phyloP scores from a whole-genome alignment of 2,329 filamentous ascomycete species.

The Trichoderma gracile region DNA sequence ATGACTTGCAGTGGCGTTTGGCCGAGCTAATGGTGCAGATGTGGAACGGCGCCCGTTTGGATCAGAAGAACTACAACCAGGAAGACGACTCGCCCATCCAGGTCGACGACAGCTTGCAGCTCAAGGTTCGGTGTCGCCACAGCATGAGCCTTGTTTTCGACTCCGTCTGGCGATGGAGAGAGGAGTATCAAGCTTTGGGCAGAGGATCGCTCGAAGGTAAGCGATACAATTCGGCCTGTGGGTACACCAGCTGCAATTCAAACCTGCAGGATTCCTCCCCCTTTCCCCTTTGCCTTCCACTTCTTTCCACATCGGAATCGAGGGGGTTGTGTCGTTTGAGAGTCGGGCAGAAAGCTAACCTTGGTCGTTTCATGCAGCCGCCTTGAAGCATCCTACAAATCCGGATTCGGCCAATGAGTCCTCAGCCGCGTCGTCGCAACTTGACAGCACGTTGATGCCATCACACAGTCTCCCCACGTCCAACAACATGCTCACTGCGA shows the following conservation, averaged over 20 bases:
- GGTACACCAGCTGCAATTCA: slow-evolving; percentile 25
- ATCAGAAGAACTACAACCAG: slow-evolving; percentile 50
- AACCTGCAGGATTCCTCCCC: slow-evolving; percentile 12
- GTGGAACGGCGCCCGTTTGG: slow-evolving; percentile 70
- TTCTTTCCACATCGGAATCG: slow-evolving; percentile 32
- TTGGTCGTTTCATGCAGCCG: slow-evolving; percentile 39
- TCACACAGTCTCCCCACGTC: slow-evolving; percentile 44
- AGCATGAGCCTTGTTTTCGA: slow-evolving; percentile 86
- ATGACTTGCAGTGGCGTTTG: slow-evolving; percentile 76
- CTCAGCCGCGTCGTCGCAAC: slow-evolving; percentile 66
- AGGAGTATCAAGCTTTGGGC: slow-evolving; percentile 72
- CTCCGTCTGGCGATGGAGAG: slow-evolving; percentile 82
- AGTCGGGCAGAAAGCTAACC: slow-evolving; percentile 33
- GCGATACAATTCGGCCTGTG: slow-evolving; percentile 36
- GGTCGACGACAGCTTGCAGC: slow-evolving; percentile 70
- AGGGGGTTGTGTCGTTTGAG: neutral
- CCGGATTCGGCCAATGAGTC: slow-evolving; percentile 76
- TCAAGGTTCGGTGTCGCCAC: slow-evolving; percentile 80
- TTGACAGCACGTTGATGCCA: slow-evolving; percentile 60
- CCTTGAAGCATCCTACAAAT: slow-evolving; percentile 83
- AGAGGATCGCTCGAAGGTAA: slow-evolving; percentile 71
- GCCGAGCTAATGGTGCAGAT: slow-evolving; percentile 86
- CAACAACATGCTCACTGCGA: slow-evolving; percentile 49
- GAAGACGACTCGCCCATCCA: slow-evolving; percentile 52
- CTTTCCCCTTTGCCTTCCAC: neutral